Evolutionary conservation across 164 flowering plant genomes (phyloP).

Genomic region (Umbilicus rupestris): DNA sequence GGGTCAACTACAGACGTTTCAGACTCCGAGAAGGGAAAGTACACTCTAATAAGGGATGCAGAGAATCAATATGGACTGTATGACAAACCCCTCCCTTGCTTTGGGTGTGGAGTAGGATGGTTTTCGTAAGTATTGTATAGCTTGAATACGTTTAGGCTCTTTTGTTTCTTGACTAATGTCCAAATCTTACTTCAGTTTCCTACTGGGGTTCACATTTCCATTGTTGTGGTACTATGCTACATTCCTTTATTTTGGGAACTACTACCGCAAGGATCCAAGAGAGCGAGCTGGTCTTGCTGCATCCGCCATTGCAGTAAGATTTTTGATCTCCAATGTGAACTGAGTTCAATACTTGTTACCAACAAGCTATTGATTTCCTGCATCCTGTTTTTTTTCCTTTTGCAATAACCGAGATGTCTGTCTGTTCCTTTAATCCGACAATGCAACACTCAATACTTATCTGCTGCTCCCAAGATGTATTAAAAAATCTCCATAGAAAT

Average conservation of each 20-base stretch:
- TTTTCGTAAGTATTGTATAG: constrained; percentile 18
- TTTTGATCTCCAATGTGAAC: not conserved
- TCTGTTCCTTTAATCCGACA: too few relatives aligned
- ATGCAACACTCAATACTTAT: too few relatives aligned
- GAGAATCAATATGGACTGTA: constrained; percentile 33
- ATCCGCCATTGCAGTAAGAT: constrained; percentile 30
- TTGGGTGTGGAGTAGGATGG: constrained; percentile 31
- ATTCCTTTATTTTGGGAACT: constrained; percentile 20
- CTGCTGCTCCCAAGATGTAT: too few relatives aligned
- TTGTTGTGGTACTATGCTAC: constrained; percentile 28
- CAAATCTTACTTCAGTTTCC: constrained; percentile 14
- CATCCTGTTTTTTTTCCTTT: not conserved
- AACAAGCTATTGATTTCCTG: too few relatives aligned
- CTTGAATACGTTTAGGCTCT: not conserved
- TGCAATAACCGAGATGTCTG: not conserved
- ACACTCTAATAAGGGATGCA: constrained; percentile 48
- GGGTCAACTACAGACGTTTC: constrained; percentile 34
- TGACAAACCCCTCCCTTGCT: constrained; percentile 23
- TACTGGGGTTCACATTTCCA: constrained; percentile 25
- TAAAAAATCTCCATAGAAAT: too few relatives aligned
- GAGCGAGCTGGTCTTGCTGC: constrained; percentile 31
- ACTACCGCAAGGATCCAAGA: constrained; percentile 25
- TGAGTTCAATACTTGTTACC: too few relatives aligned
- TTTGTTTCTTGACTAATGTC: not conserved
- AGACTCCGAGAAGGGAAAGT: constrained; percentile 50